Evolutionary conservation across 2,329 filamentous ascomycete genomes (phyloP), one percentile per base, ranked within the genome.

Genomic region (Dactylonectria macrodidyma): DNA sequence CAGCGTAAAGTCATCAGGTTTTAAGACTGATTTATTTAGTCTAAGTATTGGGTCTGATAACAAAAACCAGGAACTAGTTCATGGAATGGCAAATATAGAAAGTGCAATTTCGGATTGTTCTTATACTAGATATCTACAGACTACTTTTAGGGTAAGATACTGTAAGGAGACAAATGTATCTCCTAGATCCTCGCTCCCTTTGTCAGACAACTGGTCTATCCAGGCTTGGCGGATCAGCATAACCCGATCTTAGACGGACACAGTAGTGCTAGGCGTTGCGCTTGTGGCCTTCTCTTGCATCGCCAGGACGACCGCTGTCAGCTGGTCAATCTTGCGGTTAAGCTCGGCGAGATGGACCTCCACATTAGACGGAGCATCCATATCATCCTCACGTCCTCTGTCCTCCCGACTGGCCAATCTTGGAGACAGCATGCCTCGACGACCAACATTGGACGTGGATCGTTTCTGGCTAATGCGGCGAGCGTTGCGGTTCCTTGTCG

Each of bases 261-360:
- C 33, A 24, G 64, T 52, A 46, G 48, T 66, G 58, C 60, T 60
- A 3, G 48, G 65, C 12, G 36, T 65, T 24, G 60, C 51, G 33
- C 79, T 62, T n/a, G 59, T 36, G 34, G 68, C 59, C 61, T 78
- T 77, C 62, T 80, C 78, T 73, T 89, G 88, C 75, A 90, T 78
- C 4, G 82, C 80, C 70, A 88, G 75, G 2, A 91, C 81, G 55
- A 87, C 75, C 22, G 84, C 81, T 0, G 88, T 89, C 69, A 91
- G 79, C 62, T 85, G 85, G 70, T 90, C 88, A 72, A 91, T 89
- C 82, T 90, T 90, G 54, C 78, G 79, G 48, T 84, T 83, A 71
- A 91, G 77, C 70, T 90, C 88, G 4, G 80, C 78, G 61, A 91
- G 84, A 68, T 86, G 86, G 30, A 84, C 81, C 71, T 90, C 88